These are phyloP conservation scores for Dipodascopsis uninucleata DNA, from an alignment of 805 yeast genomes.

Conservation along the genomic window DNA sequence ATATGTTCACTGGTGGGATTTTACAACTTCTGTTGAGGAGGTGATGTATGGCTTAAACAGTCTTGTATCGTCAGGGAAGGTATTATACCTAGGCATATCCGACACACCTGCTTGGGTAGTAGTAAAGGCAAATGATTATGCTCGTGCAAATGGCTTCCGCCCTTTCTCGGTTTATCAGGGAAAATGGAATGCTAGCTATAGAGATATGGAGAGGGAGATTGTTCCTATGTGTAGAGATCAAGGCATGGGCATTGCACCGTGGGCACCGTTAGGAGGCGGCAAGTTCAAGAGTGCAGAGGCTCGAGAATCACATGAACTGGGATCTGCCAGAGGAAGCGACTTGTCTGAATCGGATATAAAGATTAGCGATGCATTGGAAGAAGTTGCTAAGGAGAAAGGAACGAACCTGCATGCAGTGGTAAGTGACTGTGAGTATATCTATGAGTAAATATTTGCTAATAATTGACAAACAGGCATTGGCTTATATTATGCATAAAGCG, in stretches of 20 bases:
- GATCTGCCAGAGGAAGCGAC: conserved; percentile 22
- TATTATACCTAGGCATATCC: conserved; percentile 30
- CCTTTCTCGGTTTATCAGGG: conserved; percentile 32
- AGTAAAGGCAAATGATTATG: conserved; percentile 17
- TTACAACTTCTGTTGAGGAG: conserved; percentile 29
- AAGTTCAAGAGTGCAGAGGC: conserved; percentile 27
- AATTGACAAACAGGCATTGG: conserved; percentile 28
- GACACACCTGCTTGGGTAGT: conserved; percentile 33
- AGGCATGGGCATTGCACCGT: conserved; percentile 33
- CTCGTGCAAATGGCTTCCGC: conserved; percentile 28
- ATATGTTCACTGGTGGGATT: conserved; percentile 32
- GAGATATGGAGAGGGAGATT: conserved; percentile 32
- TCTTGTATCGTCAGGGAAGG: conserved; percentile 25
- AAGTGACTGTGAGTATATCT: too few relatives aligned
- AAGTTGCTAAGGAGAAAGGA: conserved; percentile 28
- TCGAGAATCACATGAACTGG: conserved; percentile 24
- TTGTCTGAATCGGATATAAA: conserved; percentile 14
- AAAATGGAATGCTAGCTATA: conserved; percentile 25
- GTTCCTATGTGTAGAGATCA: conserved; percentile 31
- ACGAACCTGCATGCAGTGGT: too few relatives aligned
- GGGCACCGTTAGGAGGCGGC: conserved; percentile 32
- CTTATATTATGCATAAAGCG: conserved; percentile 30
- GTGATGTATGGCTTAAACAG: conserved; percentile 27
- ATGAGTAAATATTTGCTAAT: neutral
- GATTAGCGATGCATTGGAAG: conserved; percentile 25